Conservation (phyloP, 177 flowering plant genomes). For the Vitis hybrid region DNA sequence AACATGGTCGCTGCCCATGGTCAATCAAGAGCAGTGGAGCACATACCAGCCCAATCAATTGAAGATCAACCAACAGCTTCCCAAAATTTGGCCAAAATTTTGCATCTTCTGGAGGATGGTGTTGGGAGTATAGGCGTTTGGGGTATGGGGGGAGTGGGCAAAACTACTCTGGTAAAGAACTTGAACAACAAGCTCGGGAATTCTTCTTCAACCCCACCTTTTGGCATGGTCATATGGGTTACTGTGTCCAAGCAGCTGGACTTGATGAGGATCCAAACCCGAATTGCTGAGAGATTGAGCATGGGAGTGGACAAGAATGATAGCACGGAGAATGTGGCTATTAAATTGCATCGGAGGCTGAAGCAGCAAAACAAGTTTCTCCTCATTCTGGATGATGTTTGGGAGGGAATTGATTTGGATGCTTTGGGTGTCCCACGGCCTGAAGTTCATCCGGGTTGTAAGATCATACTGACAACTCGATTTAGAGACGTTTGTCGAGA, state of each 20-base stretch:
- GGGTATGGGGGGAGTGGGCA: no score
- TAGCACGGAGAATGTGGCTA: slow-evolving; percentile 7
- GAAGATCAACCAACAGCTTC: no score
- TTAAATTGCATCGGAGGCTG: slow-evolving; percentile 1
- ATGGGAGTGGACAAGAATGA: background rate
- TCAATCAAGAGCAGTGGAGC: no score
- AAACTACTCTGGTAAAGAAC: no score
- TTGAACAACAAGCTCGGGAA: no score
- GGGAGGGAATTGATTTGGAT: slow-evolving; percentile 22
- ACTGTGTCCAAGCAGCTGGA: slow-evolving; percentile 13
- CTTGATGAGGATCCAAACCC: slow-evolving; percentile 6
- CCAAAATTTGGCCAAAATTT: no score
- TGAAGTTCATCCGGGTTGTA: background rate
- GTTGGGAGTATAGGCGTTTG: no score
- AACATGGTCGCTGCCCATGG: no score
- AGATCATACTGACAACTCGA: slow-evolving; percentile 17
- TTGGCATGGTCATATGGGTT: background rate
- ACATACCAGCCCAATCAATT: no score
- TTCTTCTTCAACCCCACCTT: no score
- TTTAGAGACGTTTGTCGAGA: slow-evolving; percentile 12
- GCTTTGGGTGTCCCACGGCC: slow-evolving; percentile 13
- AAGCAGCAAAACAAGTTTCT: slow-evolving; percentile 5
- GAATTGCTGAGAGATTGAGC: slow-evolving; percentile 21
- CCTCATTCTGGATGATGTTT: slow-evolving; percentile 20
- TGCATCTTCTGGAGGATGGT: no score